A percentile compares a stretch with the other conserved stretches of the same genome.
Evolutionary conservation across 345 rosid genomes (phyloP).

Genomic region (Citrus cavaleriei): DNA sequence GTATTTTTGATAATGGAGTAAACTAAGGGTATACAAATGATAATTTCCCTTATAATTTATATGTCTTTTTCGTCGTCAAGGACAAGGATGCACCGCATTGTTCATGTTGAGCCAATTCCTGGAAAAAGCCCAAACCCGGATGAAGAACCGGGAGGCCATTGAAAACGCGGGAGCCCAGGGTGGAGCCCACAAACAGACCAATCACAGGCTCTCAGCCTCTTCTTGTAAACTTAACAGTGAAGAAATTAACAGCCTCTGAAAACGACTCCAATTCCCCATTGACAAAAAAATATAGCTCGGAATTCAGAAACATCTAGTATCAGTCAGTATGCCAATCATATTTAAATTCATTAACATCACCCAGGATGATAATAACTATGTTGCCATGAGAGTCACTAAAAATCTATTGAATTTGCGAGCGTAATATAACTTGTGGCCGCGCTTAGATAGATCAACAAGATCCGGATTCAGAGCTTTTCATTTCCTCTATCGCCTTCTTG

Average conservation of each 20-base stretch:
- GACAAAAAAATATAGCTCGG: too few relatives aligned
- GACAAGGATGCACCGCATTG: too few relatives aligned
- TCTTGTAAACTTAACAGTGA: constrained; percentile 16
- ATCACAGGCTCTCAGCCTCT: not conserved
- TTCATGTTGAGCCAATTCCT: too few relatives aligned
- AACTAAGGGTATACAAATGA: too few relatives aligned
- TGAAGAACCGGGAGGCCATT: not conserved
- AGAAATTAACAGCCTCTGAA: constrained; percentile 16
- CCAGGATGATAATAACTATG: not conserved
- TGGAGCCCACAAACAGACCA: not conserved
- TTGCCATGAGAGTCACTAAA: too few relatives aligned
- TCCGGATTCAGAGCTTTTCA: not conserved
- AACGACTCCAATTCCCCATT: not conserved
- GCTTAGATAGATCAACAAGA: not conserved
- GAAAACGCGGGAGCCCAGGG: not conserved
- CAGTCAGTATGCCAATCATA: not conserved
- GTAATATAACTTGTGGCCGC: not conserved
- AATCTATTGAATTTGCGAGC: not conserved
- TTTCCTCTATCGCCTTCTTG: not conserved
- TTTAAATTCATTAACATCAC: not conserved
- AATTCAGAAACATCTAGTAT: not conserved
- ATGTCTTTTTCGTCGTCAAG: too few relatives aligned
- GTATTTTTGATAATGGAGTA: too few relatives aligned
- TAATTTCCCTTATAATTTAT: too few relatives aligned
- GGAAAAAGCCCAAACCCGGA: not conserved